Conservation (phyloP, 1,284 basidiomycete genomes). For the Trichosporon sp. region DNA sequence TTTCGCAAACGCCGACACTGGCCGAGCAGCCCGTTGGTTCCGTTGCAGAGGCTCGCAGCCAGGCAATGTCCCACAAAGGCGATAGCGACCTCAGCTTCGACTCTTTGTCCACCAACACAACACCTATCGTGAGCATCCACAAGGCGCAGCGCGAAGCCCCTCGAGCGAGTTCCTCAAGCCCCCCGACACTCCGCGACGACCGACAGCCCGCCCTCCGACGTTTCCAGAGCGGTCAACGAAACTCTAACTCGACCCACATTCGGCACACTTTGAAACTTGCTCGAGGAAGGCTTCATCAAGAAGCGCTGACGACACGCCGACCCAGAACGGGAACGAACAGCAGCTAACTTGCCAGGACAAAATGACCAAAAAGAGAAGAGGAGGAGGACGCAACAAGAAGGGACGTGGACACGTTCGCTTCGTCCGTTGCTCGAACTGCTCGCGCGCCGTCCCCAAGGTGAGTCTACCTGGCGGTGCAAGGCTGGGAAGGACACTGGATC, state of each 20-base stretch:
- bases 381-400: conserved; percentile 96
- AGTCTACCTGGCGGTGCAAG: conserved; percentile 29
- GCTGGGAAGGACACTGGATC: not conserved
- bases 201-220: not conserved
- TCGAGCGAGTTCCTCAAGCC: conserved; percentile 12
- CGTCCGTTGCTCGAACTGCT: conserved; percentile 95
- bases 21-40: not conserved
- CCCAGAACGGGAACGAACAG: not conserved
- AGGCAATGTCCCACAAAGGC: conserved; percentile 3
- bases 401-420: conserved; percentile 94
- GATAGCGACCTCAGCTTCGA: conserved; percentile 18
- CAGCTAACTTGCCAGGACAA: conserved; percentile 33
- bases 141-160: conserved; percentile 18
- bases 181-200: not conserved
- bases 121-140: conserved; percentile 18
- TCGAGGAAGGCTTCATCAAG: conserved; percentile 8
- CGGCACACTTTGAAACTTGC: not conserved
- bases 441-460: conserved; percentile 76
- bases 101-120: conserved; percentile 21
- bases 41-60: not conserved
- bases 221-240: not conserved
- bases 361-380: conserved; percentile 98
- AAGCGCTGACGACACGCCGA: conserved; percentile 1
- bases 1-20: not conserved
- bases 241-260: not conserved